Evolutionary conservation across 306 rosid genomes (phyloP), one percentile per base, ranked within the genome.

Genomic region (Lablab purpureus): DNA sequence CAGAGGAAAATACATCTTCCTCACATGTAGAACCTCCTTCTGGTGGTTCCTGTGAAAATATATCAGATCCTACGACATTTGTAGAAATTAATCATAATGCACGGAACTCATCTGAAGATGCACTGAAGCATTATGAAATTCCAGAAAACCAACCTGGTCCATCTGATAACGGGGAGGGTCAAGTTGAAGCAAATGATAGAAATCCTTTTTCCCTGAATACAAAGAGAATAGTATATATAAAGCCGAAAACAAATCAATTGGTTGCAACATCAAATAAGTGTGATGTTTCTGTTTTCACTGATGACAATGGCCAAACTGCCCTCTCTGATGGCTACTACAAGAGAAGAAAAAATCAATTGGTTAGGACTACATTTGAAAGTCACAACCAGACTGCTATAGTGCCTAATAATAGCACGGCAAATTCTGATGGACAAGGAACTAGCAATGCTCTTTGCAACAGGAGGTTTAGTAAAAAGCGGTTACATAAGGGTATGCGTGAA

Each of bases 231-330:
- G 90, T 87, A 10, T 91, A 92, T 83, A 87, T 88, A 80, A 95
- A 93, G 87, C 90, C 87, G 76, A 91, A 91, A 84, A 88, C 92
- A 83, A 93, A 93, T 87, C 98, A 90, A 71, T 79, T 95, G 93
- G 94, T 95, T 78, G 97, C 98, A 62, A 76, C 93, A 64, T 86
- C 98, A 46, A 88, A 79, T 84, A 81, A 93, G 59, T 46, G 74
- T 84, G 92, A 86, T 80, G 77, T 71, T 49, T 77, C 88, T 58
- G 77, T 69, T 27, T 67, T 78, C 43, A 73, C 75, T 81, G 88
- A 87, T 76, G 89, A 82, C 76, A 88, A 89, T 14, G 78, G 74
- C 68, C 92, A 84, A 82, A 56, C 89, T 59, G 78, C 85, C 70
- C 75, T 82, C 71, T 86, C 86, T 23, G 98, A 92, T 84, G 88